Base-by-base conservation (phyloP, 2,329 filamentous ascomycete genomes). In the Aspergillus tubingensis region DNA sequence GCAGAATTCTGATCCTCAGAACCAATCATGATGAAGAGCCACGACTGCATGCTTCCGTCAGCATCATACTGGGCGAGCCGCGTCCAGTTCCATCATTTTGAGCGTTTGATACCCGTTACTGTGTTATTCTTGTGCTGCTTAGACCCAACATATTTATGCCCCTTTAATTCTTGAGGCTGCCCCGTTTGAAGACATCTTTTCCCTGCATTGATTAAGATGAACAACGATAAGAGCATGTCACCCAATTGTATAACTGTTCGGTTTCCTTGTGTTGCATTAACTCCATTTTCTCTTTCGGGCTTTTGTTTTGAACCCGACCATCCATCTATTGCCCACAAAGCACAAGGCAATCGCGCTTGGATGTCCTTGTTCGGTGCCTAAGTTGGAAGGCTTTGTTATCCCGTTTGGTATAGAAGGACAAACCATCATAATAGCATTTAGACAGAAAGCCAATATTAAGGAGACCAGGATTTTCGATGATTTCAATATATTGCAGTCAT, bases 91-190 rank as follows among this genome's bases (percentile, higher is more conserved):
- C 62, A 30, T 60, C 61, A 62, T 64, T 61, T 58, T 63, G 58
- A 61, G 58, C 59, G 60, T 62, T 62, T 65, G 65, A 67, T 67
- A 67, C 65, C 65, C 65, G 58, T 62, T 56, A 65, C 57, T 55
- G 52, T 62, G 56, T 64, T 55, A 54, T 51, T 44, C 54, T 57
- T 49, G 44, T 66, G 48, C 56, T 59, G 43, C 53, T 48, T 63
- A 58, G 48, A 62, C 54, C 51, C 43, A 21, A 38, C 43, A 50
- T 59, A 44, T n/a, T 55, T 53, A 48, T 57, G 49, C 30, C 57
- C 49, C 50, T 32, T 30, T 43, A 61, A 58, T 55, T 17, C 25
- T 32, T 43, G 50, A 56, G 41, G 49, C 57, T 55, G 21, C 41
- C 53, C 51, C 13, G 61, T 49, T 55, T 54, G 43, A 23, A 25